Evolutionary conservation across 768 basidiomycete genomes (phyloP), one percentile per base, ranked within the genome.

Genomic region (Tephrocybe sp.): DNA sequence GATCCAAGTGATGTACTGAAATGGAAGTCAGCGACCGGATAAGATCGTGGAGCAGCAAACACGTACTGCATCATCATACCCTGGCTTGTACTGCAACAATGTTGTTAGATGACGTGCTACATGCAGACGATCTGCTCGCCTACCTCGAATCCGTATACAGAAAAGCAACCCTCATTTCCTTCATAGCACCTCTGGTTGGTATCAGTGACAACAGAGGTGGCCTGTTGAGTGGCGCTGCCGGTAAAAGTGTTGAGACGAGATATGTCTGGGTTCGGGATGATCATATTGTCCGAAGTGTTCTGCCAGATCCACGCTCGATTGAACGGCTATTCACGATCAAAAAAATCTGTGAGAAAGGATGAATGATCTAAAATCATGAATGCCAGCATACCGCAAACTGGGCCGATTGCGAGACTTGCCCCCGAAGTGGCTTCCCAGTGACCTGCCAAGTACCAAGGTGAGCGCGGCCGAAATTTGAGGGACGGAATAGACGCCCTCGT

Each of bases 1-100:
- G 52, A 93, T 68, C 92, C 91, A 94, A 6, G 88, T 80, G 59
- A 93, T 88, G 62, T 93, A 94, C 81, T 85, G 46, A 36, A 51
- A 11, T 1, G 28, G 11, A 30, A 24, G 12, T 50, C 20, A 52
- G 43, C 8, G 38, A 15, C 43, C 14, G 8, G 3, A 6, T 9
- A 26, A 30, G n/a, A 21, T 34, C 33, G 20, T 17, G 15, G 38
- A 32, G 18, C 37, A 20, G 14, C 4, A 26, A 40, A 12, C 34
- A 66, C 80, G 61, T 55, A 84, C 80, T 25, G 76, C 83, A 37
- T 81, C 73, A 52, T 85, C 84, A 56, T 80, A 85, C 38, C 90
- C 73, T 51, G 73, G 68, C 54, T 69, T 64, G 48, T 75, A 75
- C 74, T 73, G 14, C 10, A 48, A 36, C n/a, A n/a, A 26, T 21